Evolutionary conservation across 257 asterid species (phyloP), one percentile per base, ranked within the genome.

Genomic region (Anisodus acutangulus): DNA sequence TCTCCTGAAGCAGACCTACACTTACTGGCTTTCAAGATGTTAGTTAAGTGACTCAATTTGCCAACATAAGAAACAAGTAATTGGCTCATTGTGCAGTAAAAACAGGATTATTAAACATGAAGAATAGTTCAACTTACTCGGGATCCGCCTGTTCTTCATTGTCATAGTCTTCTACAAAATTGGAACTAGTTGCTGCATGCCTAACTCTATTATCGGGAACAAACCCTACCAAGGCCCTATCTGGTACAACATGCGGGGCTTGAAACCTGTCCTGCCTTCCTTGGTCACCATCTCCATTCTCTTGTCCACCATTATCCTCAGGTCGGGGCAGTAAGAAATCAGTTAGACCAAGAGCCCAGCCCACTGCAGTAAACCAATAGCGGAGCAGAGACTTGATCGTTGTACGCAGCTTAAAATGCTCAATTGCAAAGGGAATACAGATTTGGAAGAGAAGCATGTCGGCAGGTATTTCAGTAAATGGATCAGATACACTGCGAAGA

Each of bases 361-460:
- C 99, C 89, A 95, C 93, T n/a, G 89, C 99, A 83, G 98, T 89
- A 87, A 96, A 96, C 99, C 99, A 96, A 84, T 95, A 94, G 17
- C 95, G 97, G 80, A 96, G 97, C 82, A 96, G 87, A 78, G 98
- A 92, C 86, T 95, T 96, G 84, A 96, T 93, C 47, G 98, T 95
- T 82, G 92, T 94, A 80, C 99, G 93, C 90, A 93, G 86, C 87
- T 96, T 96, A 85, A 96, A 96, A 88, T 96, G 99, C 90, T 96
- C 97, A 22, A 96, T 92, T 26, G 99, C 99, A 87, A 96, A 96
- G 26, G 99, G 99, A 80, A 96, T 93, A 91, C 99, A 96, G 90
- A 96, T 96, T 93, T 96, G 99, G 85, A 96, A 94, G 80, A 96
- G 98, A 85, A 94, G 98, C 98, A 96, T 93, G 88, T 94, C 99